phyloP scores from a whole-genome alignment of 257 asterid species.

The Osmanthus fragrans region DNA sequence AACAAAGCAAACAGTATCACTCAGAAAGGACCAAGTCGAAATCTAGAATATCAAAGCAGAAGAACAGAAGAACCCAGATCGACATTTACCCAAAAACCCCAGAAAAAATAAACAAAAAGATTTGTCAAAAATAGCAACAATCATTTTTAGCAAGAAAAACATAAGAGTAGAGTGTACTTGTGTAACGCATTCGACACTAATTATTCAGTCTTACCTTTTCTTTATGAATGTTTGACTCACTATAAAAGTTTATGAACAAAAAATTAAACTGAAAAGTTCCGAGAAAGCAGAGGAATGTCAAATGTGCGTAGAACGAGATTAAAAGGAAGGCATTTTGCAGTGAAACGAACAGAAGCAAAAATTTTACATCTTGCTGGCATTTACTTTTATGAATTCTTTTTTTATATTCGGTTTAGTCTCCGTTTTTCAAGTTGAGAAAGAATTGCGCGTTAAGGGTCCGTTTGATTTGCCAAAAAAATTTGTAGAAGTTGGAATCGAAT shows the following conservation, averaged over 20 bases:
- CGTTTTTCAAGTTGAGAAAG: slow-evolving; percentile 6
- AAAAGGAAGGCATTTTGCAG: slow-evolving; percentile 27
- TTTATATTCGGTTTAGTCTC: slow-evolving; percentile 5
- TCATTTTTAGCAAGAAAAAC: background rate
- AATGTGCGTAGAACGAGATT: background rate
- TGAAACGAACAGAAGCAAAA: background rate
- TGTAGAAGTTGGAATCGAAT: too few relatives aligned
- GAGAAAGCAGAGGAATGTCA: slow-evolving; percentile 16
- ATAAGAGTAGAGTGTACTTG: background rate
- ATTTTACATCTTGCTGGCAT: background rate
- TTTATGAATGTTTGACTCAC: background rate
- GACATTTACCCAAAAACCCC: slow-evolving; percentile 17
- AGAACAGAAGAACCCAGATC: slow-evolving; percentile 26
- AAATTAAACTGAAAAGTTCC: background rate
- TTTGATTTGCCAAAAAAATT: too few relatives aligned
- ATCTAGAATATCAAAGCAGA: slow-evolving; percentile 11
- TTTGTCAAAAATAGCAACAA: slow-evolving; percentile 5
- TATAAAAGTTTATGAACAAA: background rate
- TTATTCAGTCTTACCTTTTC: slow-evolving; percentile 18
- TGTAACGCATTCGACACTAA: slow-evolving; percentile 15
- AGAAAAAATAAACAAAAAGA: background rate
- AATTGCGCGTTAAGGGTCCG: slow-evolving; percentile 21
- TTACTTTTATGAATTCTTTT: background rate
- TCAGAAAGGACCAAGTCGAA: slow-evolving; percentile 2
- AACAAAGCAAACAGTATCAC: background rate